phyloP scores from a whole-genome alignment of 441 rosid genomes.

The Hura crepitans region DNA sequence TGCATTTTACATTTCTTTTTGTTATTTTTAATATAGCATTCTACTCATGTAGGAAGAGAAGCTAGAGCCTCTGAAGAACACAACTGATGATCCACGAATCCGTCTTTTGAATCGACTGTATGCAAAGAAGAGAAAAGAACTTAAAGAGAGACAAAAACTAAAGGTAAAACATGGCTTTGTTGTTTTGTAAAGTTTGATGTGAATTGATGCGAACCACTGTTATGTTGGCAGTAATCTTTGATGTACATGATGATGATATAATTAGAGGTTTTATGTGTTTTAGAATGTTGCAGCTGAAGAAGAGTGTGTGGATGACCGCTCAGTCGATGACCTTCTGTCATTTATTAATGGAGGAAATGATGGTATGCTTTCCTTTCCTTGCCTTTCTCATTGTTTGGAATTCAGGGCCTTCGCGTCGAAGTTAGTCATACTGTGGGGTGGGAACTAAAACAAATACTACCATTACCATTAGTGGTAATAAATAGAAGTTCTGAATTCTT shows the following conservation, averaged over 20 bases:
- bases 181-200: background rate
- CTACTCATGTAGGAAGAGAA: slow-evolving; percentile 50
- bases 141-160: slow-evolving; percentile 56
- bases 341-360: slow-evolving; percentile 66
- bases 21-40: slow-evolving; percentile 19
- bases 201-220: slow-evolving; percentile 7
- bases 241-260: background rate
- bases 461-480: background rate
- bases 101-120: slow-evolving; percentile 56
- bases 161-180: slow-evolving; percentile 34
- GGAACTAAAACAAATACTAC: background rate
- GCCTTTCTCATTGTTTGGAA: background rate
- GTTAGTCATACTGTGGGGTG: background rate
- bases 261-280: slow-evolving; percentile 24
- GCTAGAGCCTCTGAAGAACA: slow-evolving; percentile 59
- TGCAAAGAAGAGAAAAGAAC: slow-evolving; percentile 58
- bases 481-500: background rate
- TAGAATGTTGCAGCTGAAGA: slow-evolving; percentile 69
- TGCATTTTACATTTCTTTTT: slow-evolving; percentile 19
- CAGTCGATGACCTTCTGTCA: slow-evolving; percentile 86
- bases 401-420: background rate
- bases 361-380: slow-evolving; percentile 36
- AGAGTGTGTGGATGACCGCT: slow-evolving; percentile 73
- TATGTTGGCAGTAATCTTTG: background rate
- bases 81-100: slow-evolving; percentile 59